Conservation (phyloP, 371 early-diverging fungal species). For the Funneliformis caledonium region DNA sequence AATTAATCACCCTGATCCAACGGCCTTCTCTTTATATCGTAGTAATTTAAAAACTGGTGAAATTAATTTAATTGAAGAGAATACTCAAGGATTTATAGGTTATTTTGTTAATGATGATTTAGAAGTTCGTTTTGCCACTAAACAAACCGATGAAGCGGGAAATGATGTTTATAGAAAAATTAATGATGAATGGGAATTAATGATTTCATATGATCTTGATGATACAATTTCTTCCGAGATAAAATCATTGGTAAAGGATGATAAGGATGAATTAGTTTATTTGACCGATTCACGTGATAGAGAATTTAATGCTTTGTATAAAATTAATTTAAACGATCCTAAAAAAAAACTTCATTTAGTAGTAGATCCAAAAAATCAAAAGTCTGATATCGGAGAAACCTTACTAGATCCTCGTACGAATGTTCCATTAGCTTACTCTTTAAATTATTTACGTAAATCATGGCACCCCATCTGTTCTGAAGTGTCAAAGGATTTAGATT, state of each 20-base stretch:
- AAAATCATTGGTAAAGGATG: neutral
- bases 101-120: neutral
- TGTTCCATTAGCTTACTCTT: neutral
- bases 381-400: neutral
- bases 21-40: neutral
- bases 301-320: neutral
- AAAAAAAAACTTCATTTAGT: neutral
- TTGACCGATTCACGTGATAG: neutral
- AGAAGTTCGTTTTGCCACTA: neutral
- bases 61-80: constrained; percentile 1
- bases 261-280: neutral
- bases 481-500: neutral
- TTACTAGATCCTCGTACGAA: neutral
- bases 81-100: neutral
- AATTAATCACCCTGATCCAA: neutral
- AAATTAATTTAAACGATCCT: neutral
- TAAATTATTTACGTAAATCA: neutral
- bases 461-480: neutral
- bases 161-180: neutral
- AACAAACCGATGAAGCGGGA: neutral
- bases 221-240: neutral
- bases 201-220: neutral
- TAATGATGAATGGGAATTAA: neutral
- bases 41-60: neutral
- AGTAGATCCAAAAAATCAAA: neutral